Evolutionary conservation across 805 yeast genomes (phyloP).

Genomic region (Jamesozyma piceae): DNA sequence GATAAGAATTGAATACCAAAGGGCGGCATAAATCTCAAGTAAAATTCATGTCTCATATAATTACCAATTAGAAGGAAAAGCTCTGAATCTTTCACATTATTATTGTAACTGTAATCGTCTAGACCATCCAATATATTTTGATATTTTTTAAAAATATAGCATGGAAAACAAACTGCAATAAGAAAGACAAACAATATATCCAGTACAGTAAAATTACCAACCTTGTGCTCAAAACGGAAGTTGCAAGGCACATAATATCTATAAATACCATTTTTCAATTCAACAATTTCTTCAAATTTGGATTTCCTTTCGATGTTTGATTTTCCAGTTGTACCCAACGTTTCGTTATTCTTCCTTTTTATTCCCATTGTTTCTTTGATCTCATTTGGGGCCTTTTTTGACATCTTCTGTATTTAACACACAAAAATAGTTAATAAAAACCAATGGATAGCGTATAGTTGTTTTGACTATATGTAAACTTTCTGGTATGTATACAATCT

Average conservation of each 20-base stretch:
- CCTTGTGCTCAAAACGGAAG: slow-evolving; percentile 4
- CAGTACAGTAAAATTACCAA: slow-evolving; percentile 8
- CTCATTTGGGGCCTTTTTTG: too few species aligned
- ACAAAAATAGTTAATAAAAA: too few species aligned
- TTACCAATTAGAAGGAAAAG: slow-evolving; percentile 3
- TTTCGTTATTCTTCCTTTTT: too few species aligned
- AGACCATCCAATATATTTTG: not conserved
- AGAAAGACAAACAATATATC: slow-evolving; percentile 6
- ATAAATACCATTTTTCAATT: slow-evolving; percentile 8
- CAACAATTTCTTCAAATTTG: not conserved
- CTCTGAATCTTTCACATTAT: slow-evolving; percentile 4
- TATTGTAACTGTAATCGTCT: not conserved
- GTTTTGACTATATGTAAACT: too few species aligned
- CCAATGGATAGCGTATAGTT: too few species aligned
- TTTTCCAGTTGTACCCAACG: not conserved
- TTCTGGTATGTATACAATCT: too few species aligned
- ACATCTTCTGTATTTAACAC: too few species aligned
- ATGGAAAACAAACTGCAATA: slow-evolving; percentile 1
- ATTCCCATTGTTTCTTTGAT: too few species aligned
- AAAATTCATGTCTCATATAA: slow-evolving; percentile 12
- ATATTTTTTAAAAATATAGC: not conserved
- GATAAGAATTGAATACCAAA: slow-evolving; percentile 21
- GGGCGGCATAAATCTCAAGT: slow-evolving; percentile 14
- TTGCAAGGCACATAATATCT: slow-evolving; percentile 11
- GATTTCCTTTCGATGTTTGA: not conserved